Conservation (phyloP, 164 flowering plant genomes). For the Aristolochia californica region DNA sequence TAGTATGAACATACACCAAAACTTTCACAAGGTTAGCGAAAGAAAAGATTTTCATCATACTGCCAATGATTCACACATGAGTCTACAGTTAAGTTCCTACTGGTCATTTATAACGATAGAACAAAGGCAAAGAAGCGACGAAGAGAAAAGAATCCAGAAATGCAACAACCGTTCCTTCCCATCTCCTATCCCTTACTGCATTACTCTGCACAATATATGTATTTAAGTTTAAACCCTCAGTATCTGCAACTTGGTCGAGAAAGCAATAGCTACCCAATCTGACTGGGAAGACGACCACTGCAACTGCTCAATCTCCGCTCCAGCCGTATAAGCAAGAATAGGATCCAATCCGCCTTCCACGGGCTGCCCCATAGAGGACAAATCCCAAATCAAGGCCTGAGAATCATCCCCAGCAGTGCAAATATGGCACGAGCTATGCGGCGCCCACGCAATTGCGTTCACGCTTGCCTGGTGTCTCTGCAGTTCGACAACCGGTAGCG, state of each 20-base stretch:
- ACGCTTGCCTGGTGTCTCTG: constrained; percentile 86
- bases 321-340: constrained; percentile 77
- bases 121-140: no score
- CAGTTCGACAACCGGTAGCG: constrained; percentile 75
- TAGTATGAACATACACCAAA: no score
- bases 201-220: not conserved
- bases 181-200: not conserved
- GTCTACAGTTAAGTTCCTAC: no score
- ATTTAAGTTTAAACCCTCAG: constrained; percentile 52
- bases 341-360: constrained; percentile 88
- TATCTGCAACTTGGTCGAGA: constrained; percentile 82
- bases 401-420: constrained; percentile 93
- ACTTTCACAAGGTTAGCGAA: no score
- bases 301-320: constrained; percentile 87
- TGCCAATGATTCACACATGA: no score
- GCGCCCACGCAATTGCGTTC: constrained; percentile 97
- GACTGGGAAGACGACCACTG: constrained; percentile 95
- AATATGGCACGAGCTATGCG: constrained; percentile 84
- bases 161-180: no score
- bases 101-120: no score
- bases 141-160: no score
- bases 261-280: constrained; percentile 93
- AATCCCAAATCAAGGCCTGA: constrained; percentile 80
- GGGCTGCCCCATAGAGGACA: constrained; percentile 73
- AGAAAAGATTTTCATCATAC: no score